Conservation (phyloP, 257 asterid genomes). For the Solanum ossicruentum region DNA sequence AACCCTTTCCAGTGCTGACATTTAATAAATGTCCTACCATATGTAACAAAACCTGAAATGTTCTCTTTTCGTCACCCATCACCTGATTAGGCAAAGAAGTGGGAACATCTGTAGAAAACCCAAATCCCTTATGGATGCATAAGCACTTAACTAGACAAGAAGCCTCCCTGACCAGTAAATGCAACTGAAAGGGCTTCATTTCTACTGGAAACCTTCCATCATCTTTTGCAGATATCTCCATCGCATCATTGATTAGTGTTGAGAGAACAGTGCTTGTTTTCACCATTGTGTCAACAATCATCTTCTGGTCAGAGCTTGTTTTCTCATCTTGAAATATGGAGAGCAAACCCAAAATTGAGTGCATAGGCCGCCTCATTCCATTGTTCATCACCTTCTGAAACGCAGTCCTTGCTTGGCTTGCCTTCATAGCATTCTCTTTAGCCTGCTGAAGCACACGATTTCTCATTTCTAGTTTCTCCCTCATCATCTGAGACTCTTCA, state of each 20-base stretch:
- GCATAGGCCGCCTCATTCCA: constrained; percentile 43
- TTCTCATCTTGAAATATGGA: constrained; percentile 17
- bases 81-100: constrained; percentile 25
- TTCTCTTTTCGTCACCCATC: constrained; percentile 34
- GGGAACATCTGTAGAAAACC: constrained; percentile 21
- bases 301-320: constrained; percentile 21
- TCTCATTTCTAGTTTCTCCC: constrained; percentile 23
- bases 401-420: constrained; percentile 29
- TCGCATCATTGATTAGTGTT: constrained; percentile 25
- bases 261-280: constrained; percentile 26
- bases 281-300: constrained; percentile 21
- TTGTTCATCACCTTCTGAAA: constrained; percentile 38
- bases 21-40: constrained; percentile 36
- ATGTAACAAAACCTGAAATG: constrained; percentile 33
- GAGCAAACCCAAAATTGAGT: constrained; percentile 26
- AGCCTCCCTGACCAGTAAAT: constrained; percentile 24
- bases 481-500: constrained; percentile 32
- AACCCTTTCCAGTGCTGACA: constrained; percentile 16
- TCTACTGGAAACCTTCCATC: constrained; percentile 32
- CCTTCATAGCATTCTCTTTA: constrained; percentile 30
- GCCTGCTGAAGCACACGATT: constrained; percentile 26
- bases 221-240: constrained; percentile 36
- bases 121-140: constrained; percentile 22
- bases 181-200: constrained; percentile 21
- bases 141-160: constrained; percentile 32